Conservation (phyloP, 768 basidiomycete genomes). For the Tremella yokohamensis region DNA sequence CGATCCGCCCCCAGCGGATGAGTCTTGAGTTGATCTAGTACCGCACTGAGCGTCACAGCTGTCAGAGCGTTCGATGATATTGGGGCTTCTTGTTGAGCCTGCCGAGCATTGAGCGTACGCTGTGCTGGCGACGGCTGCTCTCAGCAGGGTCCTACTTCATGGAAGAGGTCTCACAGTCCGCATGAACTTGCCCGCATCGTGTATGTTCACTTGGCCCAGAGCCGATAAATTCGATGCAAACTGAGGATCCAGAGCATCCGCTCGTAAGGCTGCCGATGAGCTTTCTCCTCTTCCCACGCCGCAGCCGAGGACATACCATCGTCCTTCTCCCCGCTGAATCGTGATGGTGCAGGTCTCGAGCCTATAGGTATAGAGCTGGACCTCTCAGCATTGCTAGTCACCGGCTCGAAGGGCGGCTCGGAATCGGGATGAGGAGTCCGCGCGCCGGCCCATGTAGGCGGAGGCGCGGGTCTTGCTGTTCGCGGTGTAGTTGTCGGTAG, state of each 20-base stretch:
- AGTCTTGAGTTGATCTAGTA: constrained; percentile 44
- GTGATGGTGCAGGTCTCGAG: too few relatives aligned
- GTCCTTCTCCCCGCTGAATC: constrained; percentile 47
- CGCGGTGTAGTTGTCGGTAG: constrained; percentile 35
- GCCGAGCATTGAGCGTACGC: constrained; percentile 40
- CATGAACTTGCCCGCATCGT: constrained; percentile 40
- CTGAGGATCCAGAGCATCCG: constrained; percentile 48
- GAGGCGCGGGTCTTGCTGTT: neutral
- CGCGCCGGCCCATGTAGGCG: constrained; percentile 31
- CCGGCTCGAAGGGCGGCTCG: too few relatives aligned
- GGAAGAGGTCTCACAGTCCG: constrained; percentile 20
- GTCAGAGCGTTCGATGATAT: constrained; percentile 32
- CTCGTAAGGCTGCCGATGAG: constrained; percentile 27
- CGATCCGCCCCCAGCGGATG: constrained; percentile 23
- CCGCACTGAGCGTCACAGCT: constrained; percentile 36
- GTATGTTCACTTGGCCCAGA: constrained; percentile 45
- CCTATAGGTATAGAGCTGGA: too few relatives aligned
- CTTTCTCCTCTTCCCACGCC: neutral
- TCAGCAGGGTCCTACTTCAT: neutral
- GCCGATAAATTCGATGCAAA: constrained; percentile 45
- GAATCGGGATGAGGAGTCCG: constrained; percentile 27
- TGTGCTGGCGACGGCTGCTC: constrained; percentile 42
- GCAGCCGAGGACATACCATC: constrained; percentile 31
- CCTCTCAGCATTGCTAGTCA: too few relatives aligned
- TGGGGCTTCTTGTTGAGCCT: constrained; percentile 13